Evolutionary conservation across 1,284 basidiomycete species (phyloP).

Genomic region (Exsudoporus floridanus): DNA sequence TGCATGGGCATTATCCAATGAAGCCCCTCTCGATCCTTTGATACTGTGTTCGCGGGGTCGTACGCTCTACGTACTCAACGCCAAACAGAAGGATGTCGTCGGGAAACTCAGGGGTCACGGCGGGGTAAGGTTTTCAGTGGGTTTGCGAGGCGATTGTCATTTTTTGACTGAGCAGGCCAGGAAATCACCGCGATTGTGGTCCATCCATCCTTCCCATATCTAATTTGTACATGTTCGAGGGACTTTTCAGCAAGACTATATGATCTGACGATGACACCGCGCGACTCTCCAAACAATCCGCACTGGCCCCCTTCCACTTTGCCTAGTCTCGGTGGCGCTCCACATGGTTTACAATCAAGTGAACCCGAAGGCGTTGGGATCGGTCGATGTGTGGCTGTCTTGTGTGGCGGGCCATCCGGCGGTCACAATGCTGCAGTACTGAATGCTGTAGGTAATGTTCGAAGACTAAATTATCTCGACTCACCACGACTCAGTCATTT

Average conservation of each 20-base stretch:
- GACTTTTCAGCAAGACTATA: constrained; percentile 68
- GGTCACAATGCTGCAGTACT: constrained; percentile 69
- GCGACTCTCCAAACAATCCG: constrained; percentile 47
- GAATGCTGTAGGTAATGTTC: constrained; percentile 49
- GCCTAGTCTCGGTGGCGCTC: constrained; percentile 61
- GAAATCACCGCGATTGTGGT: constrained; percentile 64
- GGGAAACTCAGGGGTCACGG: constrained; percentile 65
- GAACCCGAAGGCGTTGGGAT: constrained; percentile 58
- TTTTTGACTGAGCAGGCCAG: constrained; percentile 36
- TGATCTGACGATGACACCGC: constrained; percentile 46
- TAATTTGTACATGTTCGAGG: constrained; percentile 66
- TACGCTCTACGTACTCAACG: constrained; percentile 53
- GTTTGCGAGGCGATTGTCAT: background rate
- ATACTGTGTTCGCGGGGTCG: constrained; percentile 53
- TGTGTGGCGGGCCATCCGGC: constrained; percentile 67
- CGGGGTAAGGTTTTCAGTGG: constrained; percentile 45
- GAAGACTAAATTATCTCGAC: background rate
- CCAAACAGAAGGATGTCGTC: constrained; percentile 39
- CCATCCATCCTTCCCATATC: constrained; percentile 54
- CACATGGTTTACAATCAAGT: constrained; percentile 61
- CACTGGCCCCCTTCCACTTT: constrained; percentile 52
- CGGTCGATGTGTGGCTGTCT: constrained; percentile 61
- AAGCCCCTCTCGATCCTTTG: constrained; percentile 49
- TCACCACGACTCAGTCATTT: constrained; percentile 50
- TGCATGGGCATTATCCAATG: constrained; percentile 57